These are phyloP conservation scores for Rubia balearica DNA, from an alignment of 305 asterid species.

Conservation along the genomic window DNA sequence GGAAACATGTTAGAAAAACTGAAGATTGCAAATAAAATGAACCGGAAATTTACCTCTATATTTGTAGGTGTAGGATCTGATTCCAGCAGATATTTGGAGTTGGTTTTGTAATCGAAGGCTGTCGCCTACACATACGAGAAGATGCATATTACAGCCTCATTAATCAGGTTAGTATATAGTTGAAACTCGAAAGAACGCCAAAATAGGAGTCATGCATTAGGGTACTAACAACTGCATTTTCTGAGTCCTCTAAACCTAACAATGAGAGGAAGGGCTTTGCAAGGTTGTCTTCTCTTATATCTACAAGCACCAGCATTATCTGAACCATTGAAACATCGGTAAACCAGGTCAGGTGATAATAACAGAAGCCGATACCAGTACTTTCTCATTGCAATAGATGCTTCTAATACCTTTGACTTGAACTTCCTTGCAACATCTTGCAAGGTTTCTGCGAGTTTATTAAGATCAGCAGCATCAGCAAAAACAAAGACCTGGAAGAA, in stretches of 20 bases:
- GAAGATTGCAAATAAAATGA: conserved; percentile 17
- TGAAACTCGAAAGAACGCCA: conserved; percentile 16
- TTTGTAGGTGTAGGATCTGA: conserved; percentile 49
- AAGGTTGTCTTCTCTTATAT: conserved; percentile 65
- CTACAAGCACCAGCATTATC: conserved; percentile 69
- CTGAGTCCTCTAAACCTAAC: conserved; percentile 77
- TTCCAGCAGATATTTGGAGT: conserved; percentile 59
- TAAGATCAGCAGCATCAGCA: conserved; percentile 56
- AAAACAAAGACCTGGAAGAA: conserved; percentile 62
- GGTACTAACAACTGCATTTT: conserved; percentile 53
- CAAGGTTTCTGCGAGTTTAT: conserved; percentile 53
- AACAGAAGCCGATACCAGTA: conserved; percentile 15
- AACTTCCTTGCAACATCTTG: conserved; percentile 65
- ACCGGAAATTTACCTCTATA: conserved; percentile 41
- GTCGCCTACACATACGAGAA: conserved; percentile 34
- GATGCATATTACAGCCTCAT: not conserved
- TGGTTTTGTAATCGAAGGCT: conserved; percentile 64
- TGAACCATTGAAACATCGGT: conserved; percentile 29
- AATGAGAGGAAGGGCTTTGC: conserved; percentile 86
- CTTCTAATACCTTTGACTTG: conserved; percentile 59
- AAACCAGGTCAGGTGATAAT: conserved; percentile 8
- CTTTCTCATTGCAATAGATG: conserved; percentile 8
- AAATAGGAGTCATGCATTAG: conserved; percentile 12
- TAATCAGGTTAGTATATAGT: not conserved
- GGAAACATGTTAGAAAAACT: conserved; percentile 8